Evolutionary conservation across 2,329 filamentous ascomycete species (phyloP), one percentile per base, ranked within the genome.

Genomic region (Fusarium sp.): DNA sequence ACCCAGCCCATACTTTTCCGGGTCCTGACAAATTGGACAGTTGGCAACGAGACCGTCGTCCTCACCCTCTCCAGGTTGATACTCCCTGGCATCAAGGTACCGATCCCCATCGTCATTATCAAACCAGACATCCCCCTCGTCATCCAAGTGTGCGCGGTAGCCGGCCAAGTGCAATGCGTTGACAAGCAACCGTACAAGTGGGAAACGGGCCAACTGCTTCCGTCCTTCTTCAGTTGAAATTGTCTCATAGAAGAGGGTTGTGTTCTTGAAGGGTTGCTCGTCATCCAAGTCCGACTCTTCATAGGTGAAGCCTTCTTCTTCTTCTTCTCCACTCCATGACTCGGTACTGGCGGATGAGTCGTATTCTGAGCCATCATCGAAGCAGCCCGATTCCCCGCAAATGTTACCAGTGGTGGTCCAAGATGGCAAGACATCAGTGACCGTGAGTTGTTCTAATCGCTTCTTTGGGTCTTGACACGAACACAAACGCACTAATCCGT

Each of bases 51-150:
- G 7, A 14, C 42, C 42, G 10, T 47, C 42, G 27, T 47, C 42
- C 3, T 10, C 22, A 6, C 42, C 42, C 22, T 47, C 42, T 5
- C 5, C 14, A 18, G 42, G 22, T 4, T 47, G 42, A 47, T 47
- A 24, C 4, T 47, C 42, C 4, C 42, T 27, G 14, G 42, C 42
- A 16, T 47, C 42, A 27, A 47, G 27, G 14, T 47, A 47, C 0
- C 3, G 14, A 5, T 27, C 42, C 2, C 42, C 42, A 2, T 47
- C 42, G 0, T 18, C 22, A 3, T 10, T 8, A 2, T 47, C 42
- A 2, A 6, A 47, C 13, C 14, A 47, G 22, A 47, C 2, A 3
- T 47, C 22, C 0, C 7, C 42, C 0, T 18, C 14, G 8, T 10
- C 14, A 6, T 27, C 22, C 20, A 47, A 10, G 0, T 16, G 14